These are phyloP conservation scores for Monascus purpureus DNA, from an alignment of 495 filamentous ascomycete genomes.

Conservation along the genomic window DNA sequence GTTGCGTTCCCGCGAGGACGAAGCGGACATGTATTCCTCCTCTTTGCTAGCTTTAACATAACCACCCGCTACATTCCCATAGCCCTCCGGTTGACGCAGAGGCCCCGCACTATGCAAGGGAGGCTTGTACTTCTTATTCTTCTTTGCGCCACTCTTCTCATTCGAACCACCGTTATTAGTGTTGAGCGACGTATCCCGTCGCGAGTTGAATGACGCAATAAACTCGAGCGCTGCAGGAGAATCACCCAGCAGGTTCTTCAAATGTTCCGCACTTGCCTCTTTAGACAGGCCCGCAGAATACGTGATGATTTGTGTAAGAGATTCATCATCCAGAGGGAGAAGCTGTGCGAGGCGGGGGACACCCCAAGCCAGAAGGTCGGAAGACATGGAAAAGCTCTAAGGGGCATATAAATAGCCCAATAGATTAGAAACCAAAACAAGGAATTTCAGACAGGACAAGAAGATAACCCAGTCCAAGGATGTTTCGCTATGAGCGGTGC, in stretches of 20 bases:
- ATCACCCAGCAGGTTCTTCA: slow-evolving; percentile 80
- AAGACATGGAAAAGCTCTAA: neutral
- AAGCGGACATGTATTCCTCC: slow-evolving; percentile 59
- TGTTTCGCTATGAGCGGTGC: no score
- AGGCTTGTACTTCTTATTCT: slow-evolving; percentile 44
- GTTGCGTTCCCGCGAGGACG: slow-evolving; percentile 24
- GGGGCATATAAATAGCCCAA: neutral
- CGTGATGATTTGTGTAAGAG: slow-evolving; percentile 65
- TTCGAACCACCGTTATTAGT: no score
- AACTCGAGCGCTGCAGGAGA: slow-evolving; percentile 77
- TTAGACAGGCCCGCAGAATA: slow-evolving; percentile 63
- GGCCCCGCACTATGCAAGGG: slow-evolving; percentile 46
- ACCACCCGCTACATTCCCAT: slow-evolving; percentile 39
- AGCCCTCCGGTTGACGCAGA: slow-evolving; percentile 41
- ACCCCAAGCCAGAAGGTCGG: slow-evolving; percentile 34
- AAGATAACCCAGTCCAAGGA: no score
- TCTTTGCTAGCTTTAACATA: slow-evolving; percentile 47
- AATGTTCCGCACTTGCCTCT: slow-evolving; percentile 62
- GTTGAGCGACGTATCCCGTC: slow-evolving; percentile 40
- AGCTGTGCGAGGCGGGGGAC: slow-evolving; percentile 59
- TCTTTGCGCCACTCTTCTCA: slow-evolving; percentile 16
- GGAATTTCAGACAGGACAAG: no score
- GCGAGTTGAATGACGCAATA: slow-evolving; percentile 78
- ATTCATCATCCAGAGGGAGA: slow-evolving; percentile 71
- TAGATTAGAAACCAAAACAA: neutral